phyloP scores from a whole-genome alignment of 2,329 filamentous ascomycete species.

The Aspergillus vadensis region DNA sequence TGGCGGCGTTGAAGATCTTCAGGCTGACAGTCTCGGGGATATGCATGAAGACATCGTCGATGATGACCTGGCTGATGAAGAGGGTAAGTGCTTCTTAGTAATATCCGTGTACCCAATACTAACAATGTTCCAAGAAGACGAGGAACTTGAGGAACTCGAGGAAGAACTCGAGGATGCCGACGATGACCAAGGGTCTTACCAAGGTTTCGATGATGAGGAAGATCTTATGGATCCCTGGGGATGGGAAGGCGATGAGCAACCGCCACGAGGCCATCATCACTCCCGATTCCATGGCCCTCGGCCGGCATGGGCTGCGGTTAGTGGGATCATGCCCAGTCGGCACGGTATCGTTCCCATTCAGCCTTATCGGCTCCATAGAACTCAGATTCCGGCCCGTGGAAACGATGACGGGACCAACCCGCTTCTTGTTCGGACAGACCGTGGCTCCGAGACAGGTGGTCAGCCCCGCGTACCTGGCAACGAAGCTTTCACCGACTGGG shows the following conservation, averaged over 20 bases:
- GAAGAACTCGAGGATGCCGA: constrained; percentile 50
- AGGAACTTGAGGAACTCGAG: constrained; percentile 48
- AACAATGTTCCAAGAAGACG: constrained; percentile 59
- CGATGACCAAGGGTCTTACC: constrained; percentile 47
- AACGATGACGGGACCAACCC: constrained; percentile 85
- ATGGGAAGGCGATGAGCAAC: constrained; percentile 58
- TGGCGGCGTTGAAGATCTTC: constrained; percentile 46
- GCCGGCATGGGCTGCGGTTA: constrained; percentile 66
- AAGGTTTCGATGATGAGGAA: constrained; percentile 43
- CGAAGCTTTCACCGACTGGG: constrained; percentile 55
- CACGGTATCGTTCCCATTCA: constrained; percentile 43
- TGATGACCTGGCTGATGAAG: constrained; percentile 61
- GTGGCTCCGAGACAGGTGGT: constrained; percentile 32
- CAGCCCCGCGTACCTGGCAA: constrained; percentile 40
- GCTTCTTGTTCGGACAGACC: constrained; percentile 67
- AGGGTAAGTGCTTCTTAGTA: constrained; percentile 46
- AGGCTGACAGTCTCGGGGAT: constrained; percentile 52
- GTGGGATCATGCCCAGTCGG: constrained; percentile 58
- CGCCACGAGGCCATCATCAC: constrained; percentile 47
- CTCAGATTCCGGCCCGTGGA: constrained; percentile 53
- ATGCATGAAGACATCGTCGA: constrained; percentile 50
- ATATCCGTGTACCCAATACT: constrained; percentile 15
- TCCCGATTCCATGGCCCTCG: constrained; percentile 60
- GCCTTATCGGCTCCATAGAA: constrained; percentile 49
- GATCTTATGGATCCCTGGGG: constrained; percentile 50